phyloP scores from a whole-genome alignment of 805 yeast species.

The Blastobotrys chiropterorum region DNA sequence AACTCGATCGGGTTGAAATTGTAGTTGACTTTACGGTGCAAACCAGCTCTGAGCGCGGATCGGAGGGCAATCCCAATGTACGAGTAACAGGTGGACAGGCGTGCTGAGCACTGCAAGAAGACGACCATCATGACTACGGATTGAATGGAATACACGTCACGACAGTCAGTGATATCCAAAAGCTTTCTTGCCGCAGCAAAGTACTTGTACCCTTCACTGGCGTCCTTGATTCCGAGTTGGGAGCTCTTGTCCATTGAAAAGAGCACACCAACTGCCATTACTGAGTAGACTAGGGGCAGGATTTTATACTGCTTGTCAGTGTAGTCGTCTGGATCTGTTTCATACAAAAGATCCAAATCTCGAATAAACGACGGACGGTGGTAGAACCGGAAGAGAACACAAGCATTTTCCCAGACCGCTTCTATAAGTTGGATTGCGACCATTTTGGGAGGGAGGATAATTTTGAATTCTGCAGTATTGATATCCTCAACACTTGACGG shows the following conservation, averaged over 20 bases:
- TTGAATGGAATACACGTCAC: conserved; percentile 77
- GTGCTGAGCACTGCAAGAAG: conserved; percentile 82
- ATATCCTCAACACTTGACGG: conserved; percentile 12
- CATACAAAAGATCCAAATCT: conserved; percentile 69
- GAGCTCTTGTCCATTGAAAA: conserved; percentile 45
- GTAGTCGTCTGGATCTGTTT: conserved; percentile 64
- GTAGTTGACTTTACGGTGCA: conserved; percentile 65
- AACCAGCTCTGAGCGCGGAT: conserved; percentile 74
- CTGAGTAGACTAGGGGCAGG: conserved; percentile 73
- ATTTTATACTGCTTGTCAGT: conserved; percentile 69
- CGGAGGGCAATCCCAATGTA: conserved; percentile 84
- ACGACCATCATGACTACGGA: conserved; percentile 81
- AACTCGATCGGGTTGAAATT: conserved; percentile 68
- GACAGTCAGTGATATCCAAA: conserved; percentile 76
- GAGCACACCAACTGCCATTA: conserved; percentile 83
- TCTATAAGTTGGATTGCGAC: conserved; percentile 64
- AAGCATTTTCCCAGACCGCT: conserved; percentile 79
- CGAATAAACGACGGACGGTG: conserved; percentile 76
- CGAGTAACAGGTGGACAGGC: conserved; percentile 80
- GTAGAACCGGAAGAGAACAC: conserved; percentile 77
- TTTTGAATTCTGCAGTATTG: conserved; percentile 46
- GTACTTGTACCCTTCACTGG: conserved; percentile 64
- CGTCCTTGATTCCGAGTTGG: conserved; percentile 33
- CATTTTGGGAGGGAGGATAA: conserved; percentile 69
- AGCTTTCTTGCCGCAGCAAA: conserved; percentile 74